Evolutionary conservation across 2,329 filamentous ascomycete genomes (phyloP).

Genomic region (Aspergillus neoniger): DNA sequence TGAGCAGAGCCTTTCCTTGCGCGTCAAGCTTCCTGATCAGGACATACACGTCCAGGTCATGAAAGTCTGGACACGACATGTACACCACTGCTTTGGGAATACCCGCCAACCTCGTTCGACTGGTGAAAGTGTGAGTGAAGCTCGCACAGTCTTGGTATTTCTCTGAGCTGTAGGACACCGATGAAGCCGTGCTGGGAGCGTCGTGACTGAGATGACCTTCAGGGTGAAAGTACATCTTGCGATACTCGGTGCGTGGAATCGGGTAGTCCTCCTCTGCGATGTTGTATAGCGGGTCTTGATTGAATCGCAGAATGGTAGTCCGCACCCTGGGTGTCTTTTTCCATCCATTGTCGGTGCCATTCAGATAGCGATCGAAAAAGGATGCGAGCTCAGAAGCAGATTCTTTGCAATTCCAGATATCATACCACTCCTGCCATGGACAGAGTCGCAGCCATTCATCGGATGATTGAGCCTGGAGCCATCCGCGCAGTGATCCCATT

Average conservation of each 20-base stretch:
- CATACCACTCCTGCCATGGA: constrained; percentile 19
- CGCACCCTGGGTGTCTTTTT: constrained; percentile 13
- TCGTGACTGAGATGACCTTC: not conserved
- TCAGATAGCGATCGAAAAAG: constrained; percentile 16
- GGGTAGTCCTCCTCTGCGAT: constrained; percentile 14
- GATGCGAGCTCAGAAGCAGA: constrained; percentile 3
- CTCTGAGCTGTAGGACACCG: constrained; percentile 12
- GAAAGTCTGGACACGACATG: constrained; percentile 15
- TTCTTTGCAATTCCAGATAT: constrained; percentile 15
- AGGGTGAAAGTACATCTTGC: constrained; percentile 12
- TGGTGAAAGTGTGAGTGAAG: constrained; percentile 14
- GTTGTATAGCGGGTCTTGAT: constrained; percentile 7
- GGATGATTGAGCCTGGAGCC: constrained; percentile 10
- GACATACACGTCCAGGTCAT: constrained; percentile 15
- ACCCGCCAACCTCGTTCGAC: constrained; percentile 12
- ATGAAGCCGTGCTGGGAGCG: not conserved
- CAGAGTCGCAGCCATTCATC: constrained; percentile 17
- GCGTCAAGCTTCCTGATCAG: constrained; percentile 12
- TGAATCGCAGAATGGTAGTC: constrained; percentile 12
- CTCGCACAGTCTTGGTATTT: constrained; percentile 9
- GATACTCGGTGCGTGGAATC: constrained; percentile 11
- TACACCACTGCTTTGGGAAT: constrained; percentile 17
- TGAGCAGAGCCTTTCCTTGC: constrained; percentile 10
- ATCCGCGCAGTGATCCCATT: constrained; percentile 16
- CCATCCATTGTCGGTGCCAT: constrained; percentile 11